Evolutionary conservation across 2,329 filamentous ascomycete species (phyloP).

Genomic region (Alternaria tenuissima): DNA sequence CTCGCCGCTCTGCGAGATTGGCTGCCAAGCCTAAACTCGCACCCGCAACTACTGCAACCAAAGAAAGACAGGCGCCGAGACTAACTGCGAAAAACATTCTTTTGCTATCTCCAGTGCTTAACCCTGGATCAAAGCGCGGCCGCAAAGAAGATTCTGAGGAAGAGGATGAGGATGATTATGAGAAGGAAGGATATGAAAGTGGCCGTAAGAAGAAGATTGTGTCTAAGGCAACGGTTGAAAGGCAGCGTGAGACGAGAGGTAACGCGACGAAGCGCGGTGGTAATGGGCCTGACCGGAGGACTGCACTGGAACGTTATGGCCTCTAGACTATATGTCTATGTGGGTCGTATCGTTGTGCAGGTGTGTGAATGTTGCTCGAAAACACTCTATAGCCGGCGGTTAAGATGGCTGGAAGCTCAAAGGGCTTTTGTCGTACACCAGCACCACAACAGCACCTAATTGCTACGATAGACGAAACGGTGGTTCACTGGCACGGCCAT

Average conservation of each 20-base stretch:
- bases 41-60: background rate
- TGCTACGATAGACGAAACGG: too few relatives aligned
- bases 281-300: background rate
- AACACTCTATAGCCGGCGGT: background rate
- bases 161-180: background rate
- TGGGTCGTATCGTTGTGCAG: rapidly evolving
- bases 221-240: background rate
- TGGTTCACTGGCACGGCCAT: too few relatives aligned
- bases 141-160: background rate
- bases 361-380: background rate
- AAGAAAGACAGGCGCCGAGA: background rate
- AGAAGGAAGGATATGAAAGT: background rate
- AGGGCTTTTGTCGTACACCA: too few relatives aligned
- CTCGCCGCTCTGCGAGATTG: background rate
- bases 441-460: too few relatives aligned
- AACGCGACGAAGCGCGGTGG: background rate
- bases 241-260: background rate
- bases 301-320: too few relatives aligned
- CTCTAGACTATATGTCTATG: background rate
- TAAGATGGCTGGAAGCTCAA: background rate
- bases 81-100: background rate
- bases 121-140: background rate
- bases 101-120: background rate
- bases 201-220: background rate
- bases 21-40: background rate